phyloP scores from a whole-genome alignment of 805 yeast genomes.

The Nematodospora valgi region DNA sequence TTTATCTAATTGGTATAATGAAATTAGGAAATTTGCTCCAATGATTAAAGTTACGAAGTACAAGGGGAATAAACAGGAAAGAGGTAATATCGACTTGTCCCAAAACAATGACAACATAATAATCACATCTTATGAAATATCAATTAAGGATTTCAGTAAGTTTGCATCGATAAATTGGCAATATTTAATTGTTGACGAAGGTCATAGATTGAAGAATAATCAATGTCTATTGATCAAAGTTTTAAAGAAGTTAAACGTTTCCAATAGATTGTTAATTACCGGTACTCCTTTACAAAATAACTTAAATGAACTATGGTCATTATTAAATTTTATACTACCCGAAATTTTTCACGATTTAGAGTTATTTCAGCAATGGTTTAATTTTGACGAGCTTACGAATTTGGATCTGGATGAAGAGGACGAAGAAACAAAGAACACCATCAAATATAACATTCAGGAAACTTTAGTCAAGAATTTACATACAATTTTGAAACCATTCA shows the following conservation, averaged over 20 bases:
- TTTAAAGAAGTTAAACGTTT: constrained; percentile 62
- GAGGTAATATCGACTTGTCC: constrained; percentile 41
- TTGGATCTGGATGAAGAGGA: constrained; percentile 26
- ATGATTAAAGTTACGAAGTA: constrained; percentile 57
- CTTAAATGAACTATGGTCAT: constrained; percentile 85
- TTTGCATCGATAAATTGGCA: constrained; percentile 65
- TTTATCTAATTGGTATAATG: constrained; percentile 78
- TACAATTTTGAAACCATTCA: constrained; percentile 82
- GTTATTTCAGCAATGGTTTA: constrained; percentile 92
- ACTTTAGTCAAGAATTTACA: constrained; percentile 75
- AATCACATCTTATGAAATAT: constrained; percentile 78
- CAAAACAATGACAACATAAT: constrained; percentile 46
- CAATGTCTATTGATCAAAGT: constrained; percentile 72
- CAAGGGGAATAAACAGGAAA: constrained; percentile 58
- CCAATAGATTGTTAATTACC: constrained; percentile 76
- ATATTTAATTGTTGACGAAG: constrained; percentile 90
- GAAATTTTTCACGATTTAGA: constrained; percentile 89
- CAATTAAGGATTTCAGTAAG: constrained; percentile 62
- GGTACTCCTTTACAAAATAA: constrained; percentile 98
- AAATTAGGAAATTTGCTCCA: constrained; percentile 74
- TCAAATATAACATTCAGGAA: constrained; percentile 50
- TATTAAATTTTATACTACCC: constrained; percentile 86
- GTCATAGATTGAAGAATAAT: constrained; percentile 85
- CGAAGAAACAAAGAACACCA: constrained; percentile 44
- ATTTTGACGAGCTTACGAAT: constrained; percentile 59